Conservation (phyloP, 2,329 filamentous ascomycete species). For the Blumeria graminis region DNA sequence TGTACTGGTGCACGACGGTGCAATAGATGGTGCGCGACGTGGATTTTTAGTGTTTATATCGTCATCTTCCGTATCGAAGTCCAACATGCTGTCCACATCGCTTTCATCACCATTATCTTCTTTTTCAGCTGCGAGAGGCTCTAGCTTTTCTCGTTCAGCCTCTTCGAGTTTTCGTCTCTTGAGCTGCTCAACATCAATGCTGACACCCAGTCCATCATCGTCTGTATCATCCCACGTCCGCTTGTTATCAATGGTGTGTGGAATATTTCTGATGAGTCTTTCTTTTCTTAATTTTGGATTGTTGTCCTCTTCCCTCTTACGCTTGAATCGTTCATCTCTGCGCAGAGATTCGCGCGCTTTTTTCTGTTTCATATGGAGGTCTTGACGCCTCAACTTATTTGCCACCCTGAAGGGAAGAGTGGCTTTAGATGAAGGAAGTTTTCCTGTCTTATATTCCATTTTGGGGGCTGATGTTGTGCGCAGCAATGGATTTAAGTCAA, state of each 20-base stretch:
- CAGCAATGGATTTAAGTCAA: too few relatives aligned
- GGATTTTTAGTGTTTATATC: slow-evolving; percentile 11
- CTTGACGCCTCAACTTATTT: slow-evolving; percentile 62
- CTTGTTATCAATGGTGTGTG: slow-evolving; percentile 65
- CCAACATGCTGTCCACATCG: slow-evolving; percentile 69
- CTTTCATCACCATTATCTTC: slow-evolving; percentile 36
- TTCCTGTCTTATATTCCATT: slow-evolving; percentile 26
- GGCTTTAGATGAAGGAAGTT: slow-evolving; percentile 19
- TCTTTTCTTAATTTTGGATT: slow-evolving; percentile 52
- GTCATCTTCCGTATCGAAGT: slow-evolving; percentile 25
- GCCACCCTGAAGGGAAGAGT: slow-evolving; percentile 29
- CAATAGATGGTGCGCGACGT: slow-evolving; percentile 18
- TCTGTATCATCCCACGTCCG: slow-evolving; percentile 69
- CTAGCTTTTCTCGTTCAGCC: slow-evolving; percentile 23
- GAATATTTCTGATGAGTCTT: slow-evolving; percentile 54
- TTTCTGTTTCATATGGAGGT: slow-evolving; percentile 61
- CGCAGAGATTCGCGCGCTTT: slow-evolving; percentile 48
- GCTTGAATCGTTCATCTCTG: slow-evolving; percentile 50
- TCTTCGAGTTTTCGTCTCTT: slow-evolving; percentile 30
- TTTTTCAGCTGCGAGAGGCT: slow-evolving; percentile 17
- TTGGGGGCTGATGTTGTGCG: slow-evolving; percentile 5
- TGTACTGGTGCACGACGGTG: slow-evolving; percentile 32
- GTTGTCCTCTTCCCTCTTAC: slow-evolving; percentile 67
- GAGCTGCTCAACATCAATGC: slow-evolving; percentile 32
- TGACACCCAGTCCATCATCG: slow-evolving; percentile 28